Percentiles rank a stretch among this genome's conserved stretches.
These are phyloP conservation scores for Fusarium equiseti DNA, from an alignment of 2,329 filamentous ascomycete species.

Conservation along the genomic window DNA sequence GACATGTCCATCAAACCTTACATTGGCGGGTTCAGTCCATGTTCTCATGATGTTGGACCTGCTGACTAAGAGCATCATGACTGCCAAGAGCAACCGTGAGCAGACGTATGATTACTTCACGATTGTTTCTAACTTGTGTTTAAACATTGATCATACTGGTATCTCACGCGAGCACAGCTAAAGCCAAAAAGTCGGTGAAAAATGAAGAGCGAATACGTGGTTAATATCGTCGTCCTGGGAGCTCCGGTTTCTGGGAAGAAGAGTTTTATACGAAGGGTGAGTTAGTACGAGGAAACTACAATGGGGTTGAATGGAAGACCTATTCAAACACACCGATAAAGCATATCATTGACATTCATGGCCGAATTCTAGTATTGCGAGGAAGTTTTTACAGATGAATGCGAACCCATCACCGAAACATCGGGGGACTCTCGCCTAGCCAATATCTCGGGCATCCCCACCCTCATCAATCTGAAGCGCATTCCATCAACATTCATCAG, in stretches of 20 bases:
- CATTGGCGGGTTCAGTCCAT: not conserved
- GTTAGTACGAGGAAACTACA: conserved; percentile 3
- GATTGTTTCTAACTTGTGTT: not conserved
- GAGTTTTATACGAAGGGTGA: conserved; percentile 39
- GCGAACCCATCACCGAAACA: conserved; percentile 35
- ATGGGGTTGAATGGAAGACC: not conserved
- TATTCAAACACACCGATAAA: not conserved
- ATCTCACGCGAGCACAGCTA: not conserved
- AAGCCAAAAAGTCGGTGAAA: not conserved
- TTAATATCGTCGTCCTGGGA: conserved; percentile 38
- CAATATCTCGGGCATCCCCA: conserved; percentile 23
- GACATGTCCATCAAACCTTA: not conserved
- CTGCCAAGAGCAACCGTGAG: conserved; percentile 15
- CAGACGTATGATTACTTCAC: conserved; percentile 21
- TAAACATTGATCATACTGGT: not conserved
- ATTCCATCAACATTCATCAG: conserved; percentile 32
- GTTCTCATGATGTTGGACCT: conserved; percentile 19
- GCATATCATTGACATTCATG: not conserved
- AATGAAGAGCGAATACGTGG: conserved; percentile 24
- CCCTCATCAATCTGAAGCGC: conserved; percentile 31
- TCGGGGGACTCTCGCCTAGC: conserved; percentile 28
- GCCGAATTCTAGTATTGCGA: conserved; percentile 26
- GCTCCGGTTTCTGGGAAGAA: conserved; percentile 34
- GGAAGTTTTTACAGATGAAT: conserved; percentile 33
- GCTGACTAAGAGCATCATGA: conserved; percentile 42